These are phyloP conservation scores for Conidiobolus incongruus DNA, from an alignment of 371 early-diverging fungal species.

Conservation along the genomic window DNA sequence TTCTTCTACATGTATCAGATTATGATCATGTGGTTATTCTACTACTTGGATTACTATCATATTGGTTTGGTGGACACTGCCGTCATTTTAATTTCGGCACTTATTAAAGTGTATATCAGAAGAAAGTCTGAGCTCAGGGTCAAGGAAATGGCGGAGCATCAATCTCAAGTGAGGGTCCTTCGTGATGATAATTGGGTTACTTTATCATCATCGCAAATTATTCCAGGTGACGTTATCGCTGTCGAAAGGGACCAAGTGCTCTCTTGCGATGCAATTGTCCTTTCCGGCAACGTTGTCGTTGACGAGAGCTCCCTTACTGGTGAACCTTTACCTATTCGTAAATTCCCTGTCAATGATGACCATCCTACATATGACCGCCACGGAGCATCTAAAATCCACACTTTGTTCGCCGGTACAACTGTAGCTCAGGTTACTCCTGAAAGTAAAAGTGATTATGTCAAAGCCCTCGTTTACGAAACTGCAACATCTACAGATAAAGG, in stretches of 20 bases:
- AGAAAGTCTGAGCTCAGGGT: conserved; percentile 36
- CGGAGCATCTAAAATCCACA: conserved; percentile 14
- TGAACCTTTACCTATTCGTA: conserved; percentile 43
- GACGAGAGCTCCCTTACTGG: conserved; percentile 73
- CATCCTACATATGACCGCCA: conserved; percentile 8
- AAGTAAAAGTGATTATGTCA: conserved; percentile 6
- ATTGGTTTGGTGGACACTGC: conserved; percentile 51
- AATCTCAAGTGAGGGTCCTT: conserved; percentile 12
- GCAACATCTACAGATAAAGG: conserved; percentile 65
- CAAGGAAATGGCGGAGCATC: conserved; percentile 37
- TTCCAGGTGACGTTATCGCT: conserved; percentile 39
- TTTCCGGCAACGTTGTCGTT: conserved; percentile 27
- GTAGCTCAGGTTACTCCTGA: conserved; percentile 10
- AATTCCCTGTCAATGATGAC: conserved; percentile 22
- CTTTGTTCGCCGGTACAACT: conserved; percentile 21
- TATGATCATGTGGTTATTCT: conserved; percentile 45
- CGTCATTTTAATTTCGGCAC: conserved; percentile 41
- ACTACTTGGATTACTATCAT: conserved; percentile 47
- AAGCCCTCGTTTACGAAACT: conserved; percentile 39
- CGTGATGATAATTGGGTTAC: conserved; percentile 27
- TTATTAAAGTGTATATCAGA: conserved; percentile 38
- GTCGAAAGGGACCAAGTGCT: conserved; percentile 23
- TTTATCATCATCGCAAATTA: conserved; percentile 24
- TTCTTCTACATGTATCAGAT: conserved; percentile 45
- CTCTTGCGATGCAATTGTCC: conserved; percentile 39